Evolutionary conservation across 148 eudicot species (phyloP).

Genomic region (Nepenthes mirabilis): DNA sequence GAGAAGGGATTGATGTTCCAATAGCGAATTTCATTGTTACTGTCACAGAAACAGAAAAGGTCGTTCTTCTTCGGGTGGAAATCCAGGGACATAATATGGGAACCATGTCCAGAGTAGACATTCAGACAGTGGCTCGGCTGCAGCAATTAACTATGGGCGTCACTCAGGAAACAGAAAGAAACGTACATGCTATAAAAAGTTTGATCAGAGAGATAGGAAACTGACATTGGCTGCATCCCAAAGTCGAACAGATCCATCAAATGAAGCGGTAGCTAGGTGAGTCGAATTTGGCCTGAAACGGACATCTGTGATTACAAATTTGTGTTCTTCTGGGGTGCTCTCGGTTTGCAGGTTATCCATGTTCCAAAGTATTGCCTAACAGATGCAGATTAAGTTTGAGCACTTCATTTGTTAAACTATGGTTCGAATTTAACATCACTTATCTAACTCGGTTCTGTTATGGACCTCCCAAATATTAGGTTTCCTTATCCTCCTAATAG

Average conservation of each 20-base stretch:
- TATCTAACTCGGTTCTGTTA: too few relatives aligned
- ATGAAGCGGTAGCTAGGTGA: slow-evolving; percentile 76
- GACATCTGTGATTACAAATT: slow-evolving; percentile 58
- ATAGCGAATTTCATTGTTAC: slow-evolving; percentile 70
- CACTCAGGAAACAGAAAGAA: slow-evolving; percentile 5
- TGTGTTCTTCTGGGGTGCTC: slow-evolving; percentile 72
- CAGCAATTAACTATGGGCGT: slow-evolving; percentile 16
- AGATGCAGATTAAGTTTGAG: slow-evolving; percentile 8
- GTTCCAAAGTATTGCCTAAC: slow-evolving; percentile 81
- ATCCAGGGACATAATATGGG: slow-evolving; percentile 86
- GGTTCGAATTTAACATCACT: too few relatives aligned
- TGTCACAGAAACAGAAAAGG: slow-evolving; percentile 86
- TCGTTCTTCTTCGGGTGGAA: slow-evolving; percentile 90
- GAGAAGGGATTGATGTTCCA: slow-evolving; percentile 65
- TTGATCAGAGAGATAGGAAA: slow-evolving; percentile 6
- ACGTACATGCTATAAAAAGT: background rate
- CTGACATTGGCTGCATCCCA: slow-evolving; percentile 91
- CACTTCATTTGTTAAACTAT: background rate
- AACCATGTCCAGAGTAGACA: slow-evolving; percentile 57
- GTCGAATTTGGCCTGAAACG: slow-evolving; percentile 81
- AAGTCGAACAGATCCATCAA: slow-evolving; percentile 77
- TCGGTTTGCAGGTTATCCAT: slow-evolving; percentile 77
- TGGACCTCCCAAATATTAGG: too few relatives aligned
- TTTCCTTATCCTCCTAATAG: too few relatives aligned
- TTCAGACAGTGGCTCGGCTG: slow-evolving; percentile 81